Base-by-base conservation (phyloP, 2,329 filamentous ascomycete species). In the Monilinia fructigena region DNA sequence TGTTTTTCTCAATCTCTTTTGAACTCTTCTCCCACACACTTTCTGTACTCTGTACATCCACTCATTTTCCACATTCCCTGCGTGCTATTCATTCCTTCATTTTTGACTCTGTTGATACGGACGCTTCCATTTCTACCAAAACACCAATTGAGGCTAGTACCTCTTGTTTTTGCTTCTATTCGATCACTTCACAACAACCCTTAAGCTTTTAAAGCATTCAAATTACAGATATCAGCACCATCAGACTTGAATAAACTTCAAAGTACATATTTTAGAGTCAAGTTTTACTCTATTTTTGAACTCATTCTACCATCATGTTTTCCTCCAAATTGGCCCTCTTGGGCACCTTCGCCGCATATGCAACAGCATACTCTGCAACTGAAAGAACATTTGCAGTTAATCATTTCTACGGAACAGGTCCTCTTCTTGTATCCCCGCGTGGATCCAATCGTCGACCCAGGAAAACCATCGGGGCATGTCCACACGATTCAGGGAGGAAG, bases 401-500 rank as follows among this genome's bases (percentile, higher is more conserved):
- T 75, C 87, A 84, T 73, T 91, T 92, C 81, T 85, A 86, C 75
- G 88, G 87, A 74, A 81, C 86, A 71, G 82, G 84, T 53, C 84
- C 88, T 72, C 81, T 88, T 71, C 84, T 84, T 59, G 80, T 82
- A 60, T 85, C 85, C 85, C 61, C 86, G 91, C 67, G 81, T 96
- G 58, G 92, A 97, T 75, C 92, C 92, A 38, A 82, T 97, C 67
- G 82, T 95, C 70, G 83, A 85, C 68, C 85, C 85, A 1, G 88
- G 87, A 65, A 73, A 74, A 35, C 70, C 86, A 42, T 85, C 88
- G 6, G 76, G 81, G 67, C 93, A 97, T 77, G 84, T 86, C 35
- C 93, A 97, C 77, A 81, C 86, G 12, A 84, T 95, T 72, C 88
- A 91, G 75, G 93, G 92, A 70, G 90, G 89, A 66, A 76, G 72